phyloP scores from a whole-genome alignment of 1,284 basidiomycete genomes.

The Austropuccinia psidii region DNA sequence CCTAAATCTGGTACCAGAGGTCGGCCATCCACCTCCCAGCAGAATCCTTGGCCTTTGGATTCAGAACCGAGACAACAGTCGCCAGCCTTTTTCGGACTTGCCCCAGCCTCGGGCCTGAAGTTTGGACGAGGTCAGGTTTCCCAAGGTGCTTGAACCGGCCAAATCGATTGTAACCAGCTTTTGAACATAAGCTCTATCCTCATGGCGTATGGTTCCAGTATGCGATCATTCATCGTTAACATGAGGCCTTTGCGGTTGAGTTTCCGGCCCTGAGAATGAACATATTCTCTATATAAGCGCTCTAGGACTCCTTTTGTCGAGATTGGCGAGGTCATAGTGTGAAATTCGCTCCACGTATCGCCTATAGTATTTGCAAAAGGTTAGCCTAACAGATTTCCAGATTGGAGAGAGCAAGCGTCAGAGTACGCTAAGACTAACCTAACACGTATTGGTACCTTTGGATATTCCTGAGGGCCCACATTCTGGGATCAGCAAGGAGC shows the following conservation, averaged over 20 bases:
- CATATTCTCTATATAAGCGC: neutral
- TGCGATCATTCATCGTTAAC: conserved; percentile 10
- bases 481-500: neutral
- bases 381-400: neutral
- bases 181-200: neutral
- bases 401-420: neutral
- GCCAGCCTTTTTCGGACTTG: no score
- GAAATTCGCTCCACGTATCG: neutral
- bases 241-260: neutral
- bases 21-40: no score
- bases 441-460: conserved; percentile 34
- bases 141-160: neutral
- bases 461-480: conserved; percentile 4
- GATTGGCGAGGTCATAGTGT: neutral
- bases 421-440: neutral
- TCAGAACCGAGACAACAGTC: no score
- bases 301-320: neutral
- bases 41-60: no score
- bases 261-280: neutral
- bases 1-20: no score
- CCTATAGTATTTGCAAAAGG: neutral
- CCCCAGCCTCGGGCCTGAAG: neutral
- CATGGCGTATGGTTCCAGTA: neutral
- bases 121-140: neutral
- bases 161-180: neutral